These are phyloP conservation scores for Dalbergia cultrata DNA, from an alignment of 306 rosid species.

Conservation along the genomic window DNA sequence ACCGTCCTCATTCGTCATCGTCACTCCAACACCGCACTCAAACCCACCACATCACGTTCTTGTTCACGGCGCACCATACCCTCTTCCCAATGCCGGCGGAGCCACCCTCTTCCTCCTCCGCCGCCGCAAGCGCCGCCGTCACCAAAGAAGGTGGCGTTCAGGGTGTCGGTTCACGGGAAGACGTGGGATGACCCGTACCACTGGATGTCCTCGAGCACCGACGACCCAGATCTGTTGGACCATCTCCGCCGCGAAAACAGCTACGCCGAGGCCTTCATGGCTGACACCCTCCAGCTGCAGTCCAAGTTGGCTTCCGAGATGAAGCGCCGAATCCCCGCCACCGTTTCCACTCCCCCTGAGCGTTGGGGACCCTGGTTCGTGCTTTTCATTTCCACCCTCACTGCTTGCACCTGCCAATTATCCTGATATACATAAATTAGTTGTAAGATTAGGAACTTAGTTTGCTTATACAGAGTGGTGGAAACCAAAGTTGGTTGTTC, in stretches of 20 bases:
- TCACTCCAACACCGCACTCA: constrained; percentile 42
- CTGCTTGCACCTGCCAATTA: not conserved
- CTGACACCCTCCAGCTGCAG: constrained; percentile 65
- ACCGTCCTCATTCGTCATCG: constrained; percentile 27
- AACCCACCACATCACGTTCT: constrained; percentile 1
- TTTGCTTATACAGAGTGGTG: not conserved
- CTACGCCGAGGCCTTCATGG: constrained; percentile 86
- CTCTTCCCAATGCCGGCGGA: constrained; percentile 45
- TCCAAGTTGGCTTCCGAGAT: constrained; percentile 72
- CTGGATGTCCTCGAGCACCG: constrained; percentile 79
- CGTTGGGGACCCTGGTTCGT: constrained; percentile 94
- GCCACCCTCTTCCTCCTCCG: constrained; percentile 40
- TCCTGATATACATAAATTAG: too few relatives aligned
- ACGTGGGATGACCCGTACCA: constrained; percentile 82
- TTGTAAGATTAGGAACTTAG: too few relatives aligned
- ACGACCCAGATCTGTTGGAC: constrained; percentile 66
- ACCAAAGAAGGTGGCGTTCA: constrained; percentile 70
- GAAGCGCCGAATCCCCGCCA: constrained; percentile 69
- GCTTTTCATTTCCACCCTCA: not conserved
- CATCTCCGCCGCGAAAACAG: constrained; percentile 73
- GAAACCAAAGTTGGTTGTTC: not conserved
- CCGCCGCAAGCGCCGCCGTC: constrained; percentile 63
- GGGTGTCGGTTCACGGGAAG: constrained; percentile 66
- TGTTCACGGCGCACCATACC: constrained; percentile 28
- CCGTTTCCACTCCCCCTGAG: constrained; percentile 88